A percentile compares a stretch with the other conserved stretches of the same genome.
phyloP scores from a whole-genome alignment of 257 asterid species.

The Fraxinus excelsior region DNA sequence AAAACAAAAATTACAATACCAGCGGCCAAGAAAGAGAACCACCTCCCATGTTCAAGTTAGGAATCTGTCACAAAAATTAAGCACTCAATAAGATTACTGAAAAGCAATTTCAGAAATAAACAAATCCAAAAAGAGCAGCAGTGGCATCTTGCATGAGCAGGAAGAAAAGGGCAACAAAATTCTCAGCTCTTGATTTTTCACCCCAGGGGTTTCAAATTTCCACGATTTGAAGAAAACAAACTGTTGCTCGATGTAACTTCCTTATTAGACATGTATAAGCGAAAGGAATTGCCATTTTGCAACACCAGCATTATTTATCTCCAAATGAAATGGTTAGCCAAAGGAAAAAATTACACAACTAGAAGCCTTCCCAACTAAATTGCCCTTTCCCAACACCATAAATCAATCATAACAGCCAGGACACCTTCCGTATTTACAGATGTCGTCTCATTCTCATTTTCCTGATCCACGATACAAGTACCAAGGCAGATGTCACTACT shows the following conservation, averaged over 20 bases:
- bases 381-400: neutral
- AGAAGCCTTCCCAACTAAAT: neutral
- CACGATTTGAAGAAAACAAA: neutral
- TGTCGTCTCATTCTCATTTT: too few relatives aligned
- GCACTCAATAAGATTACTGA: neutral
- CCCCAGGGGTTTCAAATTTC: neutral
- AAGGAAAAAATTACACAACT: neutral
- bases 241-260: neutral
- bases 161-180: neutral
- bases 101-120: neutral
- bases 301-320: neutral
- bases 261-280: neutral
- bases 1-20: constrained; percentile 25
- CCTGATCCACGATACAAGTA: too few relatives aligned
- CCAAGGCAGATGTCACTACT: too few relatives aligned
- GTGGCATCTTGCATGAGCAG: neutral
- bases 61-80: constrained; percentile 36
- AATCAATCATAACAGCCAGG: neutral
- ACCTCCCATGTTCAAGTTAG: constrained; percentile 21
- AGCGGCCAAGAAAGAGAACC: constrained; percentile 19
- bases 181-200: neutral
- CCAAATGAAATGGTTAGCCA: neutral
- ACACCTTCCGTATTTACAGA: neutral
- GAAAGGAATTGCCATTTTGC: too few relatives aligned
- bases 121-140: neutral